Percentiles rank a stretch among this genome's conserved stretches.
phyloP scores from a whole-genome alignment of 148 eudicot genomes.

The Dysphania ambrosioides region DNA sequence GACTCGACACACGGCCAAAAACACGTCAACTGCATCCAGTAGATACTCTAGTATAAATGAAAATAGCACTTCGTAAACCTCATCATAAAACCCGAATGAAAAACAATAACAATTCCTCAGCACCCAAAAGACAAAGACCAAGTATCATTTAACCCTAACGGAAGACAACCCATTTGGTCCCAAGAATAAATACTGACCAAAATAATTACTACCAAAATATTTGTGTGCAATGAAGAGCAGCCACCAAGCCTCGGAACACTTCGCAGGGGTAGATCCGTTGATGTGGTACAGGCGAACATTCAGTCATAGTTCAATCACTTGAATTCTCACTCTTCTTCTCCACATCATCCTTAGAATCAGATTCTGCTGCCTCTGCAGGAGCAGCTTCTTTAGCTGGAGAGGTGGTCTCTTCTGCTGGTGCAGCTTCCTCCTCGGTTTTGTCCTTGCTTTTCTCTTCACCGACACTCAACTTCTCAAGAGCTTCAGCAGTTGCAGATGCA shows the following conservation, averaged over 20 bases:
- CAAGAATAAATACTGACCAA: conserved; percentile 11
- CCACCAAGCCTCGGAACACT: conserved; percentile 6
- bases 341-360: conserved; percentile 26
- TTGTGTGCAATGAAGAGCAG: conserved; percentile 3
- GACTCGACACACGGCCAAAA: conserved; percentile 20
- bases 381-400: conserved; percentile 21
- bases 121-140: conserved; percentile 13
- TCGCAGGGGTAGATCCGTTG: too few relatives aligned
- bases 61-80: not conserved
- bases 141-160: conserved; percentile 3
- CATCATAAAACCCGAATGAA: conserved; percentile 7
- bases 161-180: conserved; percentile 8
- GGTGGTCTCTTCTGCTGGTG: not conserved
- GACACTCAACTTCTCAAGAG: conserved; percentile 64
- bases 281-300: too few relatives aligned
- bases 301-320: conserved; percentile 28
- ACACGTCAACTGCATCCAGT: conserved; percentile 26
- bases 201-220: conserved; percentile 16
- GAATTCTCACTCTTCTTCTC: conserved; percentile 40
- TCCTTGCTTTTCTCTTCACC: conserved; percentile 41
- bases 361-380: conserved; percentile 24
- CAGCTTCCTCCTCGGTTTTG: conserved; percentile 30
- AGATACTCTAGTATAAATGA: conserved; percentile 9
- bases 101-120: conserved; percentile 16
- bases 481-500: conserved; percentile 55